Base-by-base conservation (phyloP, 2,329 filamentous ascomycete species). In the Scorias spongiosa region DNA sequence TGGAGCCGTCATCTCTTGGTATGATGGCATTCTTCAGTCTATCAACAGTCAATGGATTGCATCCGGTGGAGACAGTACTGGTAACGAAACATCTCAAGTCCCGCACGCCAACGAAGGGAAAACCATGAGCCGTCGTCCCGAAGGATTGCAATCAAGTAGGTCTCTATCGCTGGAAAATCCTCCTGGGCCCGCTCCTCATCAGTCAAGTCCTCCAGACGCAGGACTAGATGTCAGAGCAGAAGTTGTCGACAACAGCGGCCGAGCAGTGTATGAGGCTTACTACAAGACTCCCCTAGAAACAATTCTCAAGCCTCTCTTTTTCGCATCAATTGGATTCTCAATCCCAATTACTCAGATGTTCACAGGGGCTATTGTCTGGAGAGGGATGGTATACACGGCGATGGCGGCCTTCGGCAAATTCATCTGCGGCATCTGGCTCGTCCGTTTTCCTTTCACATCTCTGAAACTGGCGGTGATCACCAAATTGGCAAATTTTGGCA, bases 261-360 rank as follows among this genome's bases (percentile, higher is more conserved):
- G 12, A 12, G 29, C 29, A 12, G 29, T 30, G 5, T 15, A 42
- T 6, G 17, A 29, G 6, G 17, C 29, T 29, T 32, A 28, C 6
- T 76, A 70, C 46, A 57, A 67, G 28, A 55, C 63, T 17, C 57
- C 66, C 0, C 61, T 71, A 0, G 56, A 72, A 2, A 65, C 65
- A 8, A 65, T 87, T 0, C 58, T 88, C 0, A 76, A 76, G 41
- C 81, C 83, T 0, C 71, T 85, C 45, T 87, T 88, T 62, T 88
- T 88, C 54, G 81, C 72, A 2, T 76, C 72, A 0, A 81, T 89
- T 30, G 84, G 84, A 0, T 88, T 89, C 56, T 80, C 83, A 0
- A 82, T 91, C 1, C 84, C 84, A 0, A 80, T 89, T 28, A 75
- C 72, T 0, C 63, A 74, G 5, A 77, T 91, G 68, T 89, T 87